These are phyloP conservation scores for Echeveria elegans DNA, from an alignment of 164 flowering plant species.

Conservation along the genomic window DNA sequence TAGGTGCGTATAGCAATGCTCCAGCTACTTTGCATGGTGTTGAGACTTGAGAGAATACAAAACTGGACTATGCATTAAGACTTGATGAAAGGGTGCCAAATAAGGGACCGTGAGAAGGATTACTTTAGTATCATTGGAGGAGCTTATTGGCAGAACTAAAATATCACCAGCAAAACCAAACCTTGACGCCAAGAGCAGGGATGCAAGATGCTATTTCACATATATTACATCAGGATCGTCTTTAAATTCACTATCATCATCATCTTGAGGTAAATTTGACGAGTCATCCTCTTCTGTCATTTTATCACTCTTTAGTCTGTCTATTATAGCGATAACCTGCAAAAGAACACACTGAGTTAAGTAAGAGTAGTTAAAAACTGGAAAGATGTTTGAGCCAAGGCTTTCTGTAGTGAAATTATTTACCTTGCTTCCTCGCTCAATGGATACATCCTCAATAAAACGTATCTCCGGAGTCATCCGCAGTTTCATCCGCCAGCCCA, in stretches of 20 bases:
- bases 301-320: neutral
- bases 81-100: neutral
- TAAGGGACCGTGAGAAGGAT: neutral
- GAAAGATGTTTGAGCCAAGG: neutral
- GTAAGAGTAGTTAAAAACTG: neutral
- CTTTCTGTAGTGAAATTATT: slow-evolving; percentile 8
- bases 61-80: neutral
- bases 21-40: too few relatives aligned
- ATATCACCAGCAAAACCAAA: neutral
- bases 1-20: too few relatives aligned
- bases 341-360: neutral
- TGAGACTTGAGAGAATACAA: too few relatives aligned
- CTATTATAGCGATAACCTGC: neutral
- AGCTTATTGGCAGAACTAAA: neutral
- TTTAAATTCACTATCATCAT: neutral
- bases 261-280: neutral
- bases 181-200: neutral
- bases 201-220: neutral
- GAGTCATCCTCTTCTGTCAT: neutral
- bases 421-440: slow-evolving; percentile 97
- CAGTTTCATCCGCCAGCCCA: slow-evolving; percentile 89
- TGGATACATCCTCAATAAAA: slow-evolving; percentile 80
- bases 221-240: slow-evolving; percentile 6
- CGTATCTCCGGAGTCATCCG: slow-evolving; percentile 90
- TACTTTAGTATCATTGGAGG: neutral